A percentile compares a stretch with the other conserved stretches of the same genome.
Evolutionary conservation across 768 basidiomycete species (phyloP).

Genomic region (Hygrophorus russula): DNA sequence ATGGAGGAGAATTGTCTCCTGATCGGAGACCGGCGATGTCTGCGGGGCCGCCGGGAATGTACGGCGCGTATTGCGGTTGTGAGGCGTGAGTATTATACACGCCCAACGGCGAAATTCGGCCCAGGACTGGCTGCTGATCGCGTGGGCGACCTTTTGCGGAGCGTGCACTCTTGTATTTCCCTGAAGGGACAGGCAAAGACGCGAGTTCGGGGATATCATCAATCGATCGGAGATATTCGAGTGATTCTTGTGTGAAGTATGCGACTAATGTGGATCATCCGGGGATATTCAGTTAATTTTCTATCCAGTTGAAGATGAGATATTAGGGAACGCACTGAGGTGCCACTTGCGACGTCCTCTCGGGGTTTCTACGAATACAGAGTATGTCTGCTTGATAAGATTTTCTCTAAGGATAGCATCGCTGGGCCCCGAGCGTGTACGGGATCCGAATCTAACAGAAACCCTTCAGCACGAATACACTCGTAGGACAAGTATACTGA

Average conservation of each 20-base stretch:
- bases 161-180: constrained; percentile 57
- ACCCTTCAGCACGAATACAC: neutral
- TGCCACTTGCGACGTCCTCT: constrained; percentile 74
- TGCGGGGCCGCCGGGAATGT: neutral
- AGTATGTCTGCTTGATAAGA: constrained; percentile 74
- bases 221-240: constrained; percentile 45
- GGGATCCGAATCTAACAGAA: constrained; percentile 12
- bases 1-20: constrained; percentile 1
- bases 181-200: constrained; percentile 41
- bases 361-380: constrained; percentile 58
- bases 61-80: constrained; percentile 7
- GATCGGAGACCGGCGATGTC: neutral
- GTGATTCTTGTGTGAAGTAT: constrained; percentile 59
- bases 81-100: neutral
- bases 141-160: constrained; percentile 27
- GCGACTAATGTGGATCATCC: constrained; percentile 44
- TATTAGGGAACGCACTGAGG: constrained; percentile 41
- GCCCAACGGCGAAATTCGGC: constrained; percentile 1
- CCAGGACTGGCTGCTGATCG: constrained; percentile 10
- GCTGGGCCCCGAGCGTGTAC: constrained; percentile 11
- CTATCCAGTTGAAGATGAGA: neutral
- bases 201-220: constrained; percentile 48
- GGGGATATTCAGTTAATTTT: neutral
- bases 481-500: constrained; percentile 17
- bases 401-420: constrained; percentile 27